Base-by-base conservation (phyloP, 805 yeast genomes). In the Cyberlindnera saturnus region DNA sequence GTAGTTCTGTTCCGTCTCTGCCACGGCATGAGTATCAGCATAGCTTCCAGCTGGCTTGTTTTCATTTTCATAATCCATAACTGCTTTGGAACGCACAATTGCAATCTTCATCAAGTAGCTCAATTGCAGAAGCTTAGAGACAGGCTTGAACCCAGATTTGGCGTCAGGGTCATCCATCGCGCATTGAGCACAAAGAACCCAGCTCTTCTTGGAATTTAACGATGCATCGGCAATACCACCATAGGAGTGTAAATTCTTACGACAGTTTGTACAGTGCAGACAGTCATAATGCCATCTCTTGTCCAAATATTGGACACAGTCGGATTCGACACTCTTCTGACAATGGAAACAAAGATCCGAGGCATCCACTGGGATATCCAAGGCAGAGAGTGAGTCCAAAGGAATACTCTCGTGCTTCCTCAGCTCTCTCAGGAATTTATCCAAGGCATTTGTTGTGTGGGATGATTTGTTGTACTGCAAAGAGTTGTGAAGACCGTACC, bases 251-350 rank as follows among this genome's bases (percentile, higher is more conserved):
- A 79, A 64, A 0, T 48, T 42, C 34, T 72, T 70, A 13, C 62
- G 56, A 60, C 97, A 90, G 8, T 59, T 57, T 0, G 75, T 62
- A 56, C 98, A 91, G 9, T 61, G 55, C 35, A 91, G 73, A 63
- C 99, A 93, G 26, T 73, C 66, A 13, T 70, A 45, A 60, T 93
- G 99, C 97, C 96, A 91, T 53, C 96, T 75, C 39, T 69, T 66
- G 31, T 79, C 79, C 17, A 69, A 69, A 51, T 71, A 75, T 36
- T 71, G 73, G 14, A 81, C 66, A 64, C 98, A 91, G n/a, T 74
- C 74, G 52, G 82, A 93, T 62, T 93, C 97, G 33, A 91, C 86
- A 51, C 89, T 80, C 59, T 79, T 78, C 3, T 71, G 67, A 61
- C 99, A 93, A 1, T 62, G 59, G 11, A 67, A 67, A 64, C 99